Evolutionary conservation across 192 early-diverging fungal genomes (phyloP), one percentile per base, ranked within the genome.

Genomic region (Coemansia pectinata): DNA sequence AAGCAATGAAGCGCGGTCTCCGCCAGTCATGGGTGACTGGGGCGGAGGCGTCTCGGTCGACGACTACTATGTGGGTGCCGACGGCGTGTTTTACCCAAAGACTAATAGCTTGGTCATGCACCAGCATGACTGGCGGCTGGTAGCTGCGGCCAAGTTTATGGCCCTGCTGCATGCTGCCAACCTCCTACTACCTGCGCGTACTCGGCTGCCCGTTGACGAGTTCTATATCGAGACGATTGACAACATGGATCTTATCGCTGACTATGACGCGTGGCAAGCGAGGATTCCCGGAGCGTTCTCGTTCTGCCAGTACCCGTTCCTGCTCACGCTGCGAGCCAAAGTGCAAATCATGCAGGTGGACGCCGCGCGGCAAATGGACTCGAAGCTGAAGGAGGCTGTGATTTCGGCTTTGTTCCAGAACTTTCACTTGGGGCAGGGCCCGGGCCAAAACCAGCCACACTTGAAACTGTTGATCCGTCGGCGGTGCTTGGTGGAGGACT

Each of bases 191-290:
- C 66, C 81, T 2, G 31, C 45, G 14, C 78, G 89, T 19, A n/a
- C 55, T 19, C 66, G 75, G 38, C 71, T 95, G 33, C 81, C 86
- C 2, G 76, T 95, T 17, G 90, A 87, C 5, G 88, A 88, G 39
- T 97, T 96, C 63, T 98, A 97, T 74, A 97, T 95, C 72, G 89
- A 88, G 40, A 84, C 87, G 50, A 86, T 93, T 4, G 91, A 94
- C 52, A 86, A 84, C 36, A 87, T 94, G 64, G 86, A 93, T 31
- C 69, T 93, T 12, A 77, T 89, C 21, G 86, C 83, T 1, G 92
- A 94, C 67, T 94, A 86, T 67, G 86, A 90, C 38, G 87, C 88
- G 29, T 94, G 92, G 92, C 88, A 92, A 76, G 85, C 85, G 14
- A 73, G 88, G 7, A 50, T 67, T 0, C 48, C 77, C 0, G 75